phyloP scores from a whole-genome alignment of 441 rosid species.

The Erodium texanum region DNA sequence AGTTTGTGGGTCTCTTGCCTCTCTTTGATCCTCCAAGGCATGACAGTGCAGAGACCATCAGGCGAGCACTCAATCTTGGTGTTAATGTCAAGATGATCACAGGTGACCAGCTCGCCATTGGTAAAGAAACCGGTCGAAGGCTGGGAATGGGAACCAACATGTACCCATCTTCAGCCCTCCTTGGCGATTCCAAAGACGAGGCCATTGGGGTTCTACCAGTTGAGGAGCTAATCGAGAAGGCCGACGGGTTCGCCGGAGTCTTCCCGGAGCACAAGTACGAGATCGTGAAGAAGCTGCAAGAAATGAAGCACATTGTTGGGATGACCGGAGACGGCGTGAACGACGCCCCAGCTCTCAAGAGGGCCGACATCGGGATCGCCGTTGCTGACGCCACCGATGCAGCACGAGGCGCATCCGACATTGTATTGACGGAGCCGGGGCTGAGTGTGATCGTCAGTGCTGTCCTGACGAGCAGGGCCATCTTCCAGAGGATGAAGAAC shows the following conservation, averaged over 20 bases:
- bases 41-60: conserved; percentile 69
- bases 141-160: conserved; percentile 29
- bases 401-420: conserved; percentile 60
- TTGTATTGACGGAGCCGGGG: conserved; percentile 65
- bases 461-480: conserved; percentile 59
- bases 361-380: conserved; percentile 61
- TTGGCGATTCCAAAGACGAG: conserved; percentile 45
- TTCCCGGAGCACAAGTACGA: conserved; percentile 72
- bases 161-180: conserved; percentile 55
- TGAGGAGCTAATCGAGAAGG: conserved; percentile 32
- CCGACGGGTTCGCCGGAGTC: conserved; percentile 66
- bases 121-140: conserved; percentile 67
- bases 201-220: conserved; percentile 32
- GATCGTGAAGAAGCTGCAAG: conserved; percentile 61
- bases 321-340: conserved; percentile 75
- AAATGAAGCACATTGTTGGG: conserved; percentile 55
- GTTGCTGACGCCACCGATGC: conserved; percentile 71
- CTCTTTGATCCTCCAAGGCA: conserved; percentile 75
- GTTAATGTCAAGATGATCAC: conserved; percentile 79
- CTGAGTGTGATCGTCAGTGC: conserved; percentile 63
- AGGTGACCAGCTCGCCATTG: conserved; percentile 67
- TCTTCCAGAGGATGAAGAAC: conserved; percentile 65
- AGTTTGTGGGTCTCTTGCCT: conserved; percentile 59
- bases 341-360: conserved; percentile 67
- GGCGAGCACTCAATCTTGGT: conserved; percentile 57